Evolutionary conservation across 129 eudicot genomes (phyloP).

Genomic region (Helianthus annuus): DNA sequence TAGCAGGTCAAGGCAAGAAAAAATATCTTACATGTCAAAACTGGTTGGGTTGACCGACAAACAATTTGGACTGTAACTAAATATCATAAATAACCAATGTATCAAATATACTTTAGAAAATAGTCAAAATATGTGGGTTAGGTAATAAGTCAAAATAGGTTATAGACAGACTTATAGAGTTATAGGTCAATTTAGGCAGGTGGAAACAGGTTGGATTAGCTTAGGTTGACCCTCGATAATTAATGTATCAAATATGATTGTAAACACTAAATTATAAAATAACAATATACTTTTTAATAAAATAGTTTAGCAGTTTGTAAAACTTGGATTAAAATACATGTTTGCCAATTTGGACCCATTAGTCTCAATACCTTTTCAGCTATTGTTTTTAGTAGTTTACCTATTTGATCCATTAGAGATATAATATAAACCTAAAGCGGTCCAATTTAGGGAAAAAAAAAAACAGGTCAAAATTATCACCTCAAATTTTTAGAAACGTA

Average conservation of each 20-base stretch:
- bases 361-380: neutral
- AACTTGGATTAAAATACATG: constrained; percentile 2
- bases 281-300: neutral
- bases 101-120: too few relatives aligned
- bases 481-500: constrained; percentile 14
- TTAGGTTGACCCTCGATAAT: neutral
- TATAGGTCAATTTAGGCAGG: neutral
- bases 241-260: neutral
- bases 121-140: neutral
- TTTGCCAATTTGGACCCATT: neutral
- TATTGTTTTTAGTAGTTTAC: neutral
- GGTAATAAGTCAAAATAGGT: neutral
- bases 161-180: too few relatives aligned
- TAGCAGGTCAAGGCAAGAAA: neutral
- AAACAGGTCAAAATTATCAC: neutral
- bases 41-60: neutral
- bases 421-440: neutral
- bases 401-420: neutral
- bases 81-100: too few relatives aligned
- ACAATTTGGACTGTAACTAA: too few relatives aligned
- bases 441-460: neutral
- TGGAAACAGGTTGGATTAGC: neutral
- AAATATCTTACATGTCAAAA: neutral
- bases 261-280: neutral
- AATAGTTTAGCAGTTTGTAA: neutral